Base-by-base conservation (phyloP, 768 basidiomycete genomes). In the Cyclocybe cylindracea region DNA sequence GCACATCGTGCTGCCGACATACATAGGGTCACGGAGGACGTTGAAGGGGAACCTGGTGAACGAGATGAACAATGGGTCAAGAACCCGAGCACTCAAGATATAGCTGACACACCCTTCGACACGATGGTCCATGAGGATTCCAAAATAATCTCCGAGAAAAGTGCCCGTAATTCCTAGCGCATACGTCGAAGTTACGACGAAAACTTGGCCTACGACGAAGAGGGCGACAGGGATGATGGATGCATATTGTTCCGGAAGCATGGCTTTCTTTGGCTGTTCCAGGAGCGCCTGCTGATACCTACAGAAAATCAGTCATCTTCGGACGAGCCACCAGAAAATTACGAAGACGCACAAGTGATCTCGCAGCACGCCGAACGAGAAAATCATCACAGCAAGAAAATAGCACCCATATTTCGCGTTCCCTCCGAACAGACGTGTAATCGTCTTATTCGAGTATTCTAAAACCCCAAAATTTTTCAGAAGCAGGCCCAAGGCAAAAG, bases 81-180 rank as follows among this genome's bases (percentile, higher is more conserved):
- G 39, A 50, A 44, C 31, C 1, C 4, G 18, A 51, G 41, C 13
- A 13, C 36, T 38, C 13, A 44, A 11, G 38, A 40, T 33, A 24
- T 39, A 19, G 8, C 38, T 14, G 11, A 67, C 73, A 36, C 54
- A 79, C 66, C 90, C 88, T 62, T 94, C 88, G n/a, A 98, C 94
- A 46, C 91, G 78, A 54, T 86, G 78, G 62, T 92, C 85, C 93
- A 89, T 94, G 56, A 91, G 70, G 53, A 92, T 90, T 3, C 89
- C 91, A 58, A 93, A 91, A 64, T 91, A 91, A 64, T 89, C 89
- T 18, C 80, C 89, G 41, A 92, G 76, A 76, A 94, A 97, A 2
- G 94, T 97, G 35, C 95, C 96, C 2, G 96, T 98, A 61, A 98
- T 72, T 2, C 96, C 96, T 5, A 99, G 73, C 0, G 89, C 86